These are phyloP conservation scores for Komagataella phaffii DNA, from an alignment of 805 yeast genomes.

Conservation along the genomic window DNA sequence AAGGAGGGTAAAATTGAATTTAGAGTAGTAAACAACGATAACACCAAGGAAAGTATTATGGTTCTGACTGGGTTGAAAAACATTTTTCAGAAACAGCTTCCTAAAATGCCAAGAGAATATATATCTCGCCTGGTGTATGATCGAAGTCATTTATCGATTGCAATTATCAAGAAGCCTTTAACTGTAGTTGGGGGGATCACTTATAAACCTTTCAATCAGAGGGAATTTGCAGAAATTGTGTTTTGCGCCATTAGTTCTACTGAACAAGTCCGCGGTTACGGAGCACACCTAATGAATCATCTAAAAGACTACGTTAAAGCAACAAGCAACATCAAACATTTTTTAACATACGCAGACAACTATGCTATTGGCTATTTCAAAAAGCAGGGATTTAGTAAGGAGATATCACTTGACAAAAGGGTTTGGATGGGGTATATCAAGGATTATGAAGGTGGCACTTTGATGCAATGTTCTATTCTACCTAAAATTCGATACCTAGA, in stretches of 20 bases:
- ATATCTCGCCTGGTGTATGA: slow-evolving; percentile 92
- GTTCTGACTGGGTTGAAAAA: slow-evolving; percentile 91
- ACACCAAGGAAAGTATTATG: slow-evolving; percentile 74
- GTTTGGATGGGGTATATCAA: slow-evolving; percentile 98
- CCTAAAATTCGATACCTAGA: slow-evolving; percentile 84
- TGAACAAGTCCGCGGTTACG: slow-evolving; percentile 96
- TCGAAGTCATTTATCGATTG: slow-evolving; percentile 88
- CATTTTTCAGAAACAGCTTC: slow-evolving; percentile 92
- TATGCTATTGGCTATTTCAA: slow-evolving; percentile 98
- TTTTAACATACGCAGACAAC: slow-evolving; percentile 93
- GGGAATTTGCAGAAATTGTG: slow-evolving; percentile 94
- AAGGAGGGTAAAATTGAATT: slow-evolving; percentile 88
- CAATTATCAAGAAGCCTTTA: slow-evolving; percentile 85
- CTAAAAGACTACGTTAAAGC: slow-evolving; percentile 88
- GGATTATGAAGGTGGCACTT: slow-evolving; percentile 97
- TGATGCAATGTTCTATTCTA: slow-evolving; percentile 94
- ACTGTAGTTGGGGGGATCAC: slow-evolving; percentile 98
- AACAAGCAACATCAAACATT: slow-evolving; percentile 75
- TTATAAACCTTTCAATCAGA: slow-evolving; percentile 80
- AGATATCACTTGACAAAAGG: slow-evolving; percentile 70
- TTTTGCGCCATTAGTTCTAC: slow-evolving; percentile 96
- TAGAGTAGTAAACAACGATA: slow-evolving; percentile 93
- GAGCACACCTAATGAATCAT: slow-evolving; percentile 98
- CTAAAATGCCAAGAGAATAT: slow-evolving; percentile 97
- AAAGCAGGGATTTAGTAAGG: slow-evolving; percentile 96